Conservation (phyloP, 192 early-diverging fungal species). For the Coemansia sp. region DNA sequence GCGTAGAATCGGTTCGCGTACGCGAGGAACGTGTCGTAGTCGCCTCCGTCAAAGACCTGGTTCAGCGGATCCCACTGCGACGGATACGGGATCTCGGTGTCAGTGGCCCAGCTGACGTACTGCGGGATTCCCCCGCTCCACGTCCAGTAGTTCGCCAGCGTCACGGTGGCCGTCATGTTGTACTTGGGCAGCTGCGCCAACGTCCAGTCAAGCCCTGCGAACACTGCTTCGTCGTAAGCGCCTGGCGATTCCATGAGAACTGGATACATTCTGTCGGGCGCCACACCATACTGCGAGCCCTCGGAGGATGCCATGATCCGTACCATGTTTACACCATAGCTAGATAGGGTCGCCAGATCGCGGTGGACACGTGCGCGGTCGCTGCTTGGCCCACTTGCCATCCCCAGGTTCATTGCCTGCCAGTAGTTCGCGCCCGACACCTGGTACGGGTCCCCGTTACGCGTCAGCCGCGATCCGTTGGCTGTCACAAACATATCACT, state of each 20-base stretch:
- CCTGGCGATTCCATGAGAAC: conserved; percentile 59
- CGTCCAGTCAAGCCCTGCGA: conserved; percentile 65
- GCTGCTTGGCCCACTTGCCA: conserved; percentile 45
- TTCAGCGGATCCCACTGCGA: conserved; percentile 39
- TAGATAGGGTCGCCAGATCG: conserved; percentile 54
- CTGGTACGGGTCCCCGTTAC: conserved; percentile 27
- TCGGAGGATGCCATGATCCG: conserved; percentile 65
- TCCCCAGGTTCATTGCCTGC: conserved; percentile 73
- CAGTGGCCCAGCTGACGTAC: conserved; percentile 62
- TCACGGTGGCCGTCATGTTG: conserved; percentile 61
- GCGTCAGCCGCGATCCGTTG: conserved; percentile 37
- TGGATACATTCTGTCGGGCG: conserved; percentile 62
- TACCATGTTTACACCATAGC: conserved; percentile 60
- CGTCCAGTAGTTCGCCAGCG: conserved; percentile 68
- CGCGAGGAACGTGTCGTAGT: conserved; percentile 44
- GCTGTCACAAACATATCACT: conserved; percentile 47
- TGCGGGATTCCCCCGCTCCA: conserved; percentile 70
- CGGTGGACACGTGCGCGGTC: conserved; percentile 55
- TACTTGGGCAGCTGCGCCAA: conserved; percentile 56
- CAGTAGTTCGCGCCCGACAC: conserved; percentile 69
- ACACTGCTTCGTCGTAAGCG: conserved; percentile 57
- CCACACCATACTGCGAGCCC: conserved; percentile 54
- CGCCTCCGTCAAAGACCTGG: conserved; percentile 25
- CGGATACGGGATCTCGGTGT: conserved; percentile 61
- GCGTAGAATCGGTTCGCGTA: conserved; percentile 58